Evolutionary conservation across 2,329 filamentous ascomycete species (phyloP), one percentile per base, ranked within the genome.

Genomic region (Alternaria infectoria): DNA sequence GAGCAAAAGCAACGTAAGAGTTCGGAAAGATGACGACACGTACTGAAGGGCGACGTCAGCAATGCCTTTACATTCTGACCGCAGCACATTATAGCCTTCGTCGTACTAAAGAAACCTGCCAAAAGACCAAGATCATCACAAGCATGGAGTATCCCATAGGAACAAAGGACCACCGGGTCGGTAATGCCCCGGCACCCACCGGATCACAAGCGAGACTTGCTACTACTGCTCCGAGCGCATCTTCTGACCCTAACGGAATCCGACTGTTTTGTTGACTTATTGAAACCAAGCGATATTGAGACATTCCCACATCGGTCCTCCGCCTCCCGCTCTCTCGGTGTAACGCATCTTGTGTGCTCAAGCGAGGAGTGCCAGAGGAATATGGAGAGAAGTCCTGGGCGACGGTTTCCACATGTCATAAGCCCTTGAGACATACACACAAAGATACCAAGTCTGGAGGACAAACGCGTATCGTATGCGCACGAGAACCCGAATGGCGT

Each of bases 231-330:
- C 32, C 61, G 36, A 21, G 19, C 25, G 32, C 28, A 40, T 45
- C 44, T 52, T 47, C 36, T 59, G 46, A 30, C 50, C 25, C 52
- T 40, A 65, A 36, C 54, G 36, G 55, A 23, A 65, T 45, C 45
- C 55, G 51, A 55, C 46, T 56, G 36, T 36, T 13, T 50, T 23
- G 23, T 25, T 15, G 26, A 43, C 15, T 21, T 40, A 32, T 50
- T 30, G 21, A 49, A 23, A 36, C 51, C 49, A 59, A 36, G 30
- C 17, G 45, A 47, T 52, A 36, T 49, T 52, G 54, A 54, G 51
- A 56, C 32, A 54, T 45, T 17, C 49, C 43, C 50, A 49, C 32
- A 28, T 44, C 21, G 54, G 49, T 36, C 36, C 28, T 32, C 23
- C 21, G 25, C 50, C 55, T 45, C 30, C 23, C 25, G 59, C 32